A percentile compares a stretch with the other conserved stretches of the same genome.
These are phyloP conservation scores for Rhizophagus clarus DNA, from an alignment of 192 early-diverging fungal species.

Conservation along the genomic window DNA sequence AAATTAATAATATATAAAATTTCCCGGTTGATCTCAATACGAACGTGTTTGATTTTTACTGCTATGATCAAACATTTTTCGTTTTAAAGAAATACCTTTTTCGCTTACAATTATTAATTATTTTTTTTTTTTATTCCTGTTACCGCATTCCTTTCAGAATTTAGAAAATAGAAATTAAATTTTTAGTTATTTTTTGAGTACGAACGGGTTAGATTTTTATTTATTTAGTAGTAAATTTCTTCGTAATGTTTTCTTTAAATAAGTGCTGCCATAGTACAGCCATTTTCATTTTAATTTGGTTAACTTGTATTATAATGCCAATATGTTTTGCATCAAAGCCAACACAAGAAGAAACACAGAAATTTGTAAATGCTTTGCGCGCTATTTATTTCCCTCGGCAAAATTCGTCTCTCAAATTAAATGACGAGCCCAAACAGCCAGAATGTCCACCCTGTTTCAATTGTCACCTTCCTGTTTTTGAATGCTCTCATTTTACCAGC, in stretches of 20 bases:
- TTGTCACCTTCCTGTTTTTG: slow-evolving; percentile 68
- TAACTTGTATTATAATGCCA: not conserved
- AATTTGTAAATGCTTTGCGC: not conserved
- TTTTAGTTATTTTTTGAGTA: too few species aligned
- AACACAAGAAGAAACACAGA: not conserved
- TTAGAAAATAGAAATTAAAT: too few species aligned
- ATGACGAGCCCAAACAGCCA: not conserved
- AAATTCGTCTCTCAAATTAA: not conserved
- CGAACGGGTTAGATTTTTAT: too few species aligned
- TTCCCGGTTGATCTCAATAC: too few species aligned
- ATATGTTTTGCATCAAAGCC: not conserved
- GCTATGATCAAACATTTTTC: too few species aligned
- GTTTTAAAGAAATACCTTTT: too few species aligned
- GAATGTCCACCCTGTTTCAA: slow-evolving; percentile 81
- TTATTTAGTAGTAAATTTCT: not conserved
- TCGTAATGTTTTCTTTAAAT: not conserved
- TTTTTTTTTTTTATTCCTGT: too few species aligned
- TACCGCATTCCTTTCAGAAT: too few species aligned
- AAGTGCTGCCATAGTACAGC: not conserved
- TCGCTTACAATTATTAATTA: too few species aligned
- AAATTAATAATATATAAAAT: too few species aligned
- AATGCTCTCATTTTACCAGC: slow-evolving; percentile 68
- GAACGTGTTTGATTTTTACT: too few species aligned
- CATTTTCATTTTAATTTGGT: not conserved
- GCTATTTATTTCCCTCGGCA: not conserved